Conservation (phyloP, 257 asterid species). For the Datura wrightii region DNA sequence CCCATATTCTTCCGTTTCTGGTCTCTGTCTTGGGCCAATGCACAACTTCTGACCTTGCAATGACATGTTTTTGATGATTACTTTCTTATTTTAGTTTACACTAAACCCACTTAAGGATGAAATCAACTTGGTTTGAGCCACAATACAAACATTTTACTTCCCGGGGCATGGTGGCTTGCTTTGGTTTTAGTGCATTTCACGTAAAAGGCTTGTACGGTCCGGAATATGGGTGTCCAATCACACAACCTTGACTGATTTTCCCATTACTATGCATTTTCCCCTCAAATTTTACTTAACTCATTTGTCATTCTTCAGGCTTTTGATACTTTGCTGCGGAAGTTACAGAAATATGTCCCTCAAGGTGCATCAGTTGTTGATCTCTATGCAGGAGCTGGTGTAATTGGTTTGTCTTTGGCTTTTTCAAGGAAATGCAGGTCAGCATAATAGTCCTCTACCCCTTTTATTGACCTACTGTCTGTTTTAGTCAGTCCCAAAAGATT, state of each 20-base stretch:
- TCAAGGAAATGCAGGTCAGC: conserved; percentile 82
- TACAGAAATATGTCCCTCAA: conserved; percentile 76
- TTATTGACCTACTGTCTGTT: neutral
- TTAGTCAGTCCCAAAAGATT: conserved; percentile 4
- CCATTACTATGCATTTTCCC: neutral
- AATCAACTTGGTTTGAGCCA: neutral
- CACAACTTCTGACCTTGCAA: conserved; percentile 7
- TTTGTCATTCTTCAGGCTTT: conserved; percentile 69
- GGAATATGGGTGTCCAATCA: neutral
- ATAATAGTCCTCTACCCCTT: conserved; percentile 28
- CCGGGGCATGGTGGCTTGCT: neutral
- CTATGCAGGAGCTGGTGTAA: conserved; percentile 97
- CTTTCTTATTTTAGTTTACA: neutral
- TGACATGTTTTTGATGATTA: conserved; percentile 8
- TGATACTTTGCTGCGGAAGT: conserved; percentile 76
- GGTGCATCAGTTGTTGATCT: conserved; percentile 95
- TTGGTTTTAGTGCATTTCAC: no score
- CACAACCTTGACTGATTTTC: neutral
- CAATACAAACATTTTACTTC: neutral
- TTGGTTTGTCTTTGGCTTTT: conserved; percentile 88
- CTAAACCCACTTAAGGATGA: conserved; percentile 11
- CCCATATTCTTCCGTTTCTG: neutral
- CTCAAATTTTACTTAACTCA: neutral
- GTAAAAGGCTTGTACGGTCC: no score
- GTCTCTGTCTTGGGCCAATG: neutral